Base-by-base conservation (phyloP, 176 grass and related monocot species). In the Luzula sylvatica region DNA sequence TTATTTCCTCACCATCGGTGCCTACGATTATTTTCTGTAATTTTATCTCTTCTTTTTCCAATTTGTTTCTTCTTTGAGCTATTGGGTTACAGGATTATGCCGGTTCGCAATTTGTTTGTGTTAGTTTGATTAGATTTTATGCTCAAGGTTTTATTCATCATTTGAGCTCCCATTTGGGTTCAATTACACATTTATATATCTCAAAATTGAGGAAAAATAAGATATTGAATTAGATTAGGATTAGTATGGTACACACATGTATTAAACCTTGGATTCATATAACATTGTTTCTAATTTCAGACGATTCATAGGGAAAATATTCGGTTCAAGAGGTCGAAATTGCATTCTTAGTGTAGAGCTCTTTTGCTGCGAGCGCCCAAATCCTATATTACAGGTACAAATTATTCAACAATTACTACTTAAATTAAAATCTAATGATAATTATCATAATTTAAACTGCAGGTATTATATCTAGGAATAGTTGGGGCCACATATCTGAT, bases 291-390 rank as follows among this genome's bases (percentile, higher is more conserved):
- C 27, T 46, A 76, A 46, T 58, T 68, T 55, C 81, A 96, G 92
- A 65, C 71, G 74, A 62, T 50, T 89, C 29, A 81, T 98, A 23
- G 81, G 72, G 24, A 58, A 67, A 71, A 52, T 72, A 65, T 90
- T 74, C 74, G 92, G 92, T 16, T 71, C 52, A 4, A 80, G 84
- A 40, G 92, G 80, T 38, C 82, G 51, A 68, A 83, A 98, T 87
- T 78, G 76, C 46, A 42, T 98, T 68, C 78, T 98, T 39, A 68
- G 74, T 15, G 65, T 90, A 43, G 81, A 98, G 59, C 52, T 53
- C n/a, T 98, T 89, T 66, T 98, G 85, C 55, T 98, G 85, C 46
- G 92, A 83, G 40, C 85, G 85, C 11, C 92, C 85, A 49, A 98
- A 98, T 65, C 92, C 85, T 0, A 86, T 84, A 17, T 69, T 98